A percentile compares a stretch with the other conserved stretches of the same genome.
Conservation (phyloP, 805 yeast genomes). For the Starmerella bacillaris region DNA sequence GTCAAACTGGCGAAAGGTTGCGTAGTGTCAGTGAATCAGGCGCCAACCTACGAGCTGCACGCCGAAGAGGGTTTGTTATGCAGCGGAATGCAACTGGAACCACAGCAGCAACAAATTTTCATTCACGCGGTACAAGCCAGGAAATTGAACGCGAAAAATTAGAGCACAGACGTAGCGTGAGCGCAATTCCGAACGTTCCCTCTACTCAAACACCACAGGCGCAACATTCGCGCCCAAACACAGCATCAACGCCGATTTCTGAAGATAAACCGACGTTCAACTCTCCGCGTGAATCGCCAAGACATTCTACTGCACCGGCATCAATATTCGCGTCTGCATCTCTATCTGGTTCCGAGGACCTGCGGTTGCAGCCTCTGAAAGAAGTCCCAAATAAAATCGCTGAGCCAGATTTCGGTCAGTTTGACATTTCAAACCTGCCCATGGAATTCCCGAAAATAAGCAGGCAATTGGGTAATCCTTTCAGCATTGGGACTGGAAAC, state of each 20-base stretch:
- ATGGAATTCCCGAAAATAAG: too few relatives aligned
- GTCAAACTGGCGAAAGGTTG: constrained; percentile 17
- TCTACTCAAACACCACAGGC: neutral
- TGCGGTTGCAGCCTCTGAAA: neutral
- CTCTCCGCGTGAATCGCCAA: constrained; percentile 12
- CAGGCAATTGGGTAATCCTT: too few relatives aligned
- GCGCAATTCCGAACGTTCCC: neutral
- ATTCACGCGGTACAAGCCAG: constrained; percentile 28
- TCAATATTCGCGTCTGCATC: constrained; percentile 4
- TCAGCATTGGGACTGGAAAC: too few relatives aligned
- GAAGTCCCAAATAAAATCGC: too few relatives aligned
- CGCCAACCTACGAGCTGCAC: constrained; percentile 40
- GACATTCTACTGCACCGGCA: constrained; percentile 6
- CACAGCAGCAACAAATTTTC: constrained; percentile 13
- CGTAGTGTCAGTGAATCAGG: constrained; percentile 27
- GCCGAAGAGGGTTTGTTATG: constrained; percentile 54
- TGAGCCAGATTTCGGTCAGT: too few relatives aligned
- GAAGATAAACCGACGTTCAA: constrained; percentile 4
- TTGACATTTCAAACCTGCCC: too few relatives aligned
- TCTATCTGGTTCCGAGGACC: neutral
- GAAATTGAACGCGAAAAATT: constrained; percentile 2
- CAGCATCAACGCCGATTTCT: constrained; percentile 7
- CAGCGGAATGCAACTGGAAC: constrained; percentile 13
- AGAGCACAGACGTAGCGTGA: constrained; percentile 1
- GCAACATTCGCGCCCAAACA: neutral